Conservation (phyloP, 306 rosid genomes). For the Sesbania bispinosa region DNA sequence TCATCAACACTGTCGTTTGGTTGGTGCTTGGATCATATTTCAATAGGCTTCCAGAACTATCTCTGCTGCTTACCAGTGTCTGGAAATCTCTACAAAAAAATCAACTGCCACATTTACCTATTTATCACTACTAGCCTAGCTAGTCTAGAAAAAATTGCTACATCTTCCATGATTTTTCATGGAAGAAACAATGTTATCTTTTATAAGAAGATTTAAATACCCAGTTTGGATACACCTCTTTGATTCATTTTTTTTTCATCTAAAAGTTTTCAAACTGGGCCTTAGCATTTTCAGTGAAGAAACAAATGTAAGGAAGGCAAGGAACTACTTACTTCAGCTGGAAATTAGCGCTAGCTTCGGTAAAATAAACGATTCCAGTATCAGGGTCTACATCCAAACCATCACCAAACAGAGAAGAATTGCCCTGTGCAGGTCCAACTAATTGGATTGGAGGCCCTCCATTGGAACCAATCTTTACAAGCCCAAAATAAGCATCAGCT, state of each 20-base stretch:
- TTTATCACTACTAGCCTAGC: not conserved
- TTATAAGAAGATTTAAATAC: too few relatives aligned
- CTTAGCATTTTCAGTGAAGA: too few relatives aligned
- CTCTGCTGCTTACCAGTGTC: slow-evolving; percentile 2
- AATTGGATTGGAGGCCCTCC: slow-evolving; percentile 32
- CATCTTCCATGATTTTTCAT: not conserved
- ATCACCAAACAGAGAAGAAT: slow-evolving; percentile 5
- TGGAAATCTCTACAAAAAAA: slow-evolving; percentile 24
- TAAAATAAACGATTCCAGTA: slow-evolving; percentile 46
- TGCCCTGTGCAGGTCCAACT: not conserved
- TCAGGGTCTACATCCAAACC: slow-evolving; percentile 39
- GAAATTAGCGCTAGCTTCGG: slow-evolving; percentile 33
- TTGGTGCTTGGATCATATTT: slow-evolving; percentile 31
- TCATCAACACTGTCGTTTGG: slow-evolving; percentile 37
- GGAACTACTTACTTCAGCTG: slow-evolving; percentile 26
- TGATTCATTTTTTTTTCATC: too few relatives aligned
- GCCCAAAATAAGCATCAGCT: slow-evolving; percentile 47
- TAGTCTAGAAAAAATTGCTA: not conserved
- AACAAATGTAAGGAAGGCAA: too few relatives aligned
- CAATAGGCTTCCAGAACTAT: slow-evolving; percentile 41
- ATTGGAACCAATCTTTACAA: slow-evolving; percentile 20
- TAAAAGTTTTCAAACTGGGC: too few relatives aligned
- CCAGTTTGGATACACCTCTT: too few relatives aligned
- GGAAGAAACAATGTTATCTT: too few relatives aligned
- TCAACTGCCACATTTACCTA: not conserved